Evolutionary conservation across 2,329 filamentous ascomycete genomes (phyloP).

Genomic region (Lasiodiplodia citricola): DNA sequence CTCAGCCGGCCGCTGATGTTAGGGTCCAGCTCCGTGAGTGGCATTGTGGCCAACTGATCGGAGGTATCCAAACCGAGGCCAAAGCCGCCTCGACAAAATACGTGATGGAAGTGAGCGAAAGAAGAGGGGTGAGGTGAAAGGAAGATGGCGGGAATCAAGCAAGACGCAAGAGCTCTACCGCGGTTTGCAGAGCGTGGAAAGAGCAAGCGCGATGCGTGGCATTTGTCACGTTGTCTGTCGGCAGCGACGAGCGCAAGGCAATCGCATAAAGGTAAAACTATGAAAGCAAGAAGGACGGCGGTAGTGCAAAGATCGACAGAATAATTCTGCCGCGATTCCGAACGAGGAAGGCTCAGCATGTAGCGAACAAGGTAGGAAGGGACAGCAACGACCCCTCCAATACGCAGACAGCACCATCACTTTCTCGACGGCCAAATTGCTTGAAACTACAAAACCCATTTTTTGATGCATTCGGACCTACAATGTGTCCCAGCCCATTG

Average conservation of each 20-base stretch:
- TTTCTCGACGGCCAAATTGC: not conserved
- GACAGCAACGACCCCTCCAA: not conserved
- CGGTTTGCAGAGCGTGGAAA: not conserved
- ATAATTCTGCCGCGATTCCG: not conserved
- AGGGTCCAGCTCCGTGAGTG: conserved; percentile 50
- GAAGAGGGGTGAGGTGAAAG: conserved; percentile 13
- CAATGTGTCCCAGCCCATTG: not conserved
- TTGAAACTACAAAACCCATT: not conserved
- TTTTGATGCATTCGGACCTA: conserved; percentile 6
- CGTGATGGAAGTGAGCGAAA: conserved; percentile 25
- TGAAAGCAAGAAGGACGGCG: not conserved
- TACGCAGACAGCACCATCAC: not conserved
- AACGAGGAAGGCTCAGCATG: not conserved
- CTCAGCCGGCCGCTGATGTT: conserved; percentile 54
- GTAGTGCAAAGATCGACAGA: too few species aligned
- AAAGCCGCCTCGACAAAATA: conserved; percentile 12
- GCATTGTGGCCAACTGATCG: conserved; percentile 42
- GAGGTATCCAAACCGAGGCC: conserved; percentile 24
- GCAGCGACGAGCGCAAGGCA: not conserved
- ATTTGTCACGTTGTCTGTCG: not conserved
- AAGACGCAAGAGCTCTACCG: not conserved
- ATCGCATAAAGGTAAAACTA: not conserved
- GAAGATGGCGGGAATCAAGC: not conserved
- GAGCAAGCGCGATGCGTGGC: conserved; percentile 3
- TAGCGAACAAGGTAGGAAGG: not conserved